Base-by-base conservation (phyloP, 2,329 filamentous ascomycete species). In the Fusarium sp. region DNA sequence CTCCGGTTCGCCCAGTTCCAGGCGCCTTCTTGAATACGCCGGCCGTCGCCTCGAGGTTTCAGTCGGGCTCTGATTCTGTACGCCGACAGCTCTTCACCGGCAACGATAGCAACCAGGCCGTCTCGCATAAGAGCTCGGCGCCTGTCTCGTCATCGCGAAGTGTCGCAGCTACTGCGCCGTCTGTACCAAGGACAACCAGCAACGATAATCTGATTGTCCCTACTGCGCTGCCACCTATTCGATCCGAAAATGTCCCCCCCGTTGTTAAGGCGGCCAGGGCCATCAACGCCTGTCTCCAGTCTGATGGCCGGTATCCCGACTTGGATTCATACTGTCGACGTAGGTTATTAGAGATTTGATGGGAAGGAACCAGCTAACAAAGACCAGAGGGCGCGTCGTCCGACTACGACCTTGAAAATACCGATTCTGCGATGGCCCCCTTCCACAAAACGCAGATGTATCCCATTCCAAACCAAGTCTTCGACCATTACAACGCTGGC, bases 371-470 rank as follows among this genome's bases (percentile, higher is more conserved):
- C 20, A 72, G 63, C 80, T 82, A 65, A 81, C 73, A n/a, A 36
- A 38, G 10, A 72, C 62, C 76, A 97, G 94, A 95, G 85, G 95
- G 96, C 72, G 91, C 93, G 73, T 97, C 95, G 10, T 95, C 93
- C 77, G 95, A 97, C 73, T 98, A 98, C 84, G 94, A 98, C 77
- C 85, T 97, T 54, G 89, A 93, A 45, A 84, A 86, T 62, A 83
- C 87, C 75, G 89, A 91, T 44, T 85, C 87, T 18, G 88, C 95
- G 70, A 96, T 95, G 93, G 91, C 93, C 45, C 96, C 96, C 2
- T 99, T 98, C 80, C 93, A 97, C 80, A 94, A 93, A 82, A 89
- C 92, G 33, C 92, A 93, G 76, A 93, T 92, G 82, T 95, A 97
- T 83, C 91, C 93, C 76, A 95, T 99, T 59, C 96, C 96, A 54